Evolutionary conservation across 2,329 filamentous ascomycete genomes (phyloP).

Genomic region (Gaeumannomyces tritici): DNA sequence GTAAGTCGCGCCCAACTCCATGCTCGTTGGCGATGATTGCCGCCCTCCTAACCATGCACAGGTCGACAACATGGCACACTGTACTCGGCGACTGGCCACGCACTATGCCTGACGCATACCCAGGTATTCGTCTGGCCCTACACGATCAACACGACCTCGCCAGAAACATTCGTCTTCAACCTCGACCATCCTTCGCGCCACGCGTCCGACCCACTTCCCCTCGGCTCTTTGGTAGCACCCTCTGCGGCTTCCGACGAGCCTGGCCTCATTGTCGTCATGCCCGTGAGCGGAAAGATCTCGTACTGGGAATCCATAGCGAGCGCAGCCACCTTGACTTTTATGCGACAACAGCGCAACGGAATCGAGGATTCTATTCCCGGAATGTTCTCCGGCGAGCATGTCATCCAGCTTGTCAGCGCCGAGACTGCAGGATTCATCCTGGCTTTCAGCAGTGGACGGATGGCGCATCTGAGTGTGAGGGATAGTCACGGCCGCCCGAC

Average conservation of each 20-base stretch:
- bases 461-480: conserved; percentile 77
- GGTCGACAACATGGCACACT: conserved; percentile 57
- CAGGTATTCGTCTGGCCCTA: conserved; percentile 91
- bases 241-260: conserved; percentile 71
- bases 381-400: conserved; percentile 68
- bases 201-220: conserved; percentile 61
- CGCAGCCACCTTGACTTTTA: conserved; percentile 73
- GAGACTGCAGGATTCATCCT: conserved; percentile 82
- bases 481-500: conserved; percentile 80
- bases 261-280: conserved; percentile 78
- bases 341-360: conserved; percentile 71
- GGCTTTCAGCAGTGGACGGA: conserved; percentile 72
- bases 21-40: background rate
- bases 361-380: conserved; percentile 67
- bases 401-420: conserved; percentile 69
- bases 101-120: conserved; percentile 68
- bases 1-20: conserved; percentile 16
- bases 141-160: conserved; percentile 53
- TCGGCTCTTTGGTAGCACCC: conserved; percentile 74
- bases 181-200: conserved; percentile 64
- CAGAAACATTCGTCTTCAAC: conserved; percentile 71
- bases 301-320: conserved; percentile 96
- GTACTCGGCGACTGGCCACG: conserved; percentile 59
- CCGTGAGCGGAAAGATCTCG: conserved; percentile 72
- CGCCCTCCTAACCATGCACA: conserved; percentile 19